These are phyloP conservation scores for Macrotyloma uniflorum DNA, from an alignment of 306 rosid species.

Conservation along the genomic window DNA sequence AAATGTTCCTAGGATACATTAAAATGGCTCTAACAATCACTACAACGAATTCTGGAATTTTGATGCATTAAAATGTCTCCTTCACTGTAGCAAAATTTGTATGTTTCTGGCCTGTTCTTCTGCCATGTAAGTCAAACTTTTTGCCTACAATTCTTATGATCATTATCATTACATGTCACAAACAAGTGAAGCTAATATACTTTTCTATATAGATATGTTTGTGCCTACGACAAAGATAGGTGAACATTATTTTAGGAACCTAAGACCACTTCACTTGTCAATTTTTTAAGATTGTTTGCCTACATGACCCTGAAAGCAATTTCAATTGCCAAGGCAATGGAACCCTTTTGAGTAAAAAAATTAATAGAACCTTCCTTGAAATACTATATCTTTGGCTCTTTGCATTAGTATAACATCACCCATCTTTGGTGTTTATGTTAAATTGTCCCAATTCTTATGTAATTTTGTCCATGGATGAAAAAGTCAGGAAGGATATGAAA, in stretches of 20 bases:
- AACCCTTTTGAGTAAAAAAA: neutral
- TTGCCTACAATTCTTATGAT: neutral
- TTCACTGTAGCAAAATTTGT: neutral
- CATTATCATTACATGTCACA: neutral
- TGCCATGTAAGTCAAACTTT: constrained; percentile 4
- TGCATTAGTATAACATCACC: neutral
- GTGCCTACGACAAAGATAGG: neutral
- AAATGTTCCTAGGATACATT: neutral
- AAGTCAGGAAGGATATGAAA: neutral
- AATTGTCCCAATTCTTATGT: neutral
- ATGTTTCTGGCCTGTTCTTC: neutral
- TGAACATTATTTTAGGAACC: neutral
- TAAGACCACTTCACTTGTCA: constrained; percentile 16
- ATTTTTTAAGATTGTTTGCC: neutral
- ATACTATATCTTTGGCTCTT: neutral
- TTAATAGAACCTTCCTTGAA: neutral
- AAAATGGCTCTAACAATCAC: constrained; percentile 10
- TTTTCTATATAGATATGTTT: neutral
- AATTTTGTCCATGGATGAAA: neutral
- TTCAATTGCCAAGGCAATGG: neutral
- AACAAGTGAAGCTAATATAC: neutral
- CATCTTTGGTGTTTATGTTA: neutral
- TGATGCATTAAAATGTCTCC: neutral
- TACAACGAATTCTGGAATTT: constrained; percentile 15
- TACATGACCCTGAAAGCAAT: neutral